phyloP scores from a whole-genome alignment of 441 rosid species.

The Syzygium malaccense region DNA sequence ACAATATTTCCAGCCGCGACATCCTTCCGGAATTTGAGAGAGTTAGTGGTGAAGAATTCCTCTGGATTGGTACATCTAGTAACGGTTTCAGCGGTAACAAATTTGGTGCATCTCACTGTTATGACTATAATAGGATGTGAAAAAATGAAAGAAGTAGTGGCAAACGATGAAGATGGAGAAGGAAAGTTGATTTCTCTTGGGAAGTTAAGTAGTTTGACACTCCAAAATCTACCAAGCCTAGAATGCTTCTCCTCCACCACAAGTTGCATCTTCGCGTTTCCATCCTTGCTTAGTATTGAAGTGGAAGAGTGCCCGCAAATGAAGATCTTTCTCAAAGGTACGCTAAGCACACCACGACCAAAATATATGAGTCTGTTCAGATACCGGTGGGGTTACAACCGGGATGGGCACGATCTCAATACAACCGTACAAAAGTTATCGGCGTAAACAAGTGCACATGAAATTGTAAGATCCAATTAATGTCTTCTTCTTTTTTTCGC shows the following conservation, averaged over 20 bases:
- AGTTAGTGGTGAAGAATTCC: no score
- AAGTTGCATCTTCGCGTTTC: background rate
- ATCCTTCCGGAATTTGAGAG: no score
- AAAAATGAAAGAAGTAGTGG: no score
- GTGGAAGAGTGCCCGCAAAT: background rate
- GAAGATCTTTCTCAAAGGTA: background rate
- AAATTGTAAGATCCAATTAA: no score
- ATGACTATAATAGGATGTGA: no score
- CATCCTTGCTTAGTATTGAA: accelerated
- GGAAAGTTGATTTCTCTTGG: background rate
- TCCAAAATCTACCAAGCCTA: background rate
- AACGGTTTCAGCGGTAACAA: no score
- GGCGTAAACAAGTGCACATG: background rate
- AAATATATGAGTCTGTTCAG: accelerated
- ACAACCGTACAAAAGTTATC: background rate
- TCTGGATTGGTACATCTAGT: no score
- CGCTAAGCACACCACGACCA: background rate
- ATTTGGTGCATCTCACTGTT: no score
- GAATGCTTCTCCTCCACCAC: background rate
- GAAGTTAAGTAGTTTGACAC: accelerated
- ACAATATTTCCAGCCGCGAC: no score
- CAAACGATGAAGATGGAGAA: accelerated
- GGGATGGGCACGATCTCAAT: background rate
- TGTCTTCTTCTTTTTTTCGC: no score
- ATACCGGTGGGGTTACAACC: accelerated